Percentiles rank a stretch among this genome's conserved stretches.
Evolutionary conservation across 2,329 filamentous ascomycete species (phyloP).

Genomic region (Ceratocystis lukuohia): DNA sequence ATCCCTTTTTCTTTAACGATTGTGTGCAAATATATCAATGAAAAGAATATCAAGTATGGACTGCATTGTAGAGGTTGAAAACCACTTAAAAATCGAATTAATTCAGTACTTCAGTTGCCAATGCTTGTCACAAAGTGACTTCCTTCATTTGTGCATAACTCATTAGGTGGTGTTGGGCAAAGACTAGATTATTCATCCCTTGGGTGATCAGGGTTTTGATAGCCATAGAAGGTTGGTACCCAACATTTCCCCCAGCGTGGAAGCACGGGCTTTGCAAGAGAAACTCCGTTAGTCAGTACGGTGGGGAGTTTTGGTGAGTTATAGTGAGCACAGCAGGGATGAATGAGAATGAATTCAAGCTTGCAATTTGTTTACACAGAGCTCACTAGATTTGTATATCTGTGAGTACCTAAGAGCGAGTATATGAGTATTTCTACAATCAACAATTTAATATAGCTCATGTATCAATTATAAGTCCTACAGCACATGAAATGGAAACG

Average conservation of each 20-base stretch:
- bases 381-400: no score
- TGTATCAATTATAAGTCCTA: no score
- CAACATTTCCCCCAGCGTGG: constrained; percentile 13
- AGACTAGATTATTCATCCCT: background rate
- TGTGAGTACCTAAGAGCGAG: no score
- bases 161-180: constrained; percentile 1
- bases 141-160: background rate
- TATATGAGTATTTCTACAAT: no score
- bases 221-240: constrained; percentile 9
- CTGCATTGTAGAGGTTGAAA: background rate
- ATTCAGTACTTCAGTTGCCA: background rate
- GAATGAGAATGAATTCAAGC: background rate
- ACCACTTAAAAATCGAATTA: background rate
- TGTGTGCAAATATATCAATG: no score
- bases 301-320: background rate
- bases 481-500: no score
- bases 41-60: no score
- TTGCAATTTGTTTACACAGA: no score
- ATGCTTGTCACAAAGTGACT: background rate
- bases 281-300: background rate
- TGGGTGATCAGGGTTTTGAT: background rate
- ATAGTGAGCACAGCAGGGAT: constrained; percentile 1
- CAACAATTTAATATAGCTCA: no score
- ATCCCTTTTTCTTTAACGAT: no score
- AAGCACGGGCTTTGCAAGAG: background rate